Percentiles rank a stretch among this genome's conserved stretches.
These are phyloP conservation scores for Exophiala bonariae DNA, from an alignment of 2,329 filamentous ascomycete species.

Conservation along the genomic window DNA sequence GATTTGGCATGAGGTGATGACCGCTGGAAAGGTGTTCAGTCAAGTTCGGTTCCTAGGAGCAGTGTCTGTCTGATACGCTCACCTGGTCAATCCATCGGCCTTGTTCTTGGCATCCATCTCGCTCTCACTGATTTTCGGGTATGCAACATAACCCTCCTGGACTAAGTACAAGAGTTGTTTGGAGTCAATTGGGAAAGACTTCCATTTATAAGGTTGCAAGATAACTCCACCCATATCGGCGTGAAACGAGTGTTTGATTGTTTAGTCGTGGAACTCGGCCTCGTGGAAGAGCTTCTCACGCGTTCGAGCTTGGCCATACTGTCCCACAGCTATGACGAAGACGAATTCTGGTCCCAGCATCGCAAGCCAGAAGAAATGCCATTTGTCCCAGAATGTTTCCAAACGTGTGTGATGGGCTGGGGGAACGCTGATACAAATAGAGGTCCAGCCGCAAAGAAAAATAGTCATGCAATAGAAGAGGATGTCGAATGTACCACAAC, in stretches of 20 bases:
- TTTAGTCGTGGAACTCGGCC: conserved; percentile 36
- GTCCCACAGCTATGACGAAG: conserved; percentile 31
- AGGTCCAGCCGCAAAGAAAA: neutral
- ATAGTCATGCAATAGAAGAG: neutral
- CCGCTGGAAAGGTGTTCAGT: too few species aligned
- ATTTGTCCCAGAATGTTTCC: neutral
- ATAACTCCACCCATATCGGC: conserved; percentile 44
- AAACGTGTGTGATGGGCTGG: neutral
- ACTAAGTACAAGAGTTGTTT: conserved; percentile 34
- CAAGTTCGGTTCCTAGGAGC: too few species aligned
- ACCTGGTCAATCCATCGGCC: neutral
- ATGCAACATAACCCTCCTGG: conserved; percentile 23
- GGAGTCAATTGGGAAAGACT: conserved; percentile 38
- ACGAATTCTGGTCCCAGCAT: neutral
- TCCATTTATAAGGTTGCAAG: conserved; percentile 32
- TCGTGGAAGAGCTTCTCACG: conserved; percentile 33
- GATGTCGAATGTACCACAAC: neutral
- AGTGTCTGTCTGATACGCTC: too few species aligned
- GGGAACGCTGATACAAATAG: neutral
- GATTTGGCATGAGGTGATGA: too few species aligned
- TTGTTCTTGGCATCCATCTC: conserved; percentile 29
- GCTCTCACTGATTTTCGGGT: conserved; percentile 16
- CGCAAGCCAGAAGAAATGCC: neutral
- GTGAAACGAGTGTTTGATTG: conserved; percentile 41
- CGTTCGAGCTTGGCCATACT: conserved; percentile 35